phyloP scores from a whole-genome alignment of 108 stramenopile species.

The Nitzschia sp. region DNA sequence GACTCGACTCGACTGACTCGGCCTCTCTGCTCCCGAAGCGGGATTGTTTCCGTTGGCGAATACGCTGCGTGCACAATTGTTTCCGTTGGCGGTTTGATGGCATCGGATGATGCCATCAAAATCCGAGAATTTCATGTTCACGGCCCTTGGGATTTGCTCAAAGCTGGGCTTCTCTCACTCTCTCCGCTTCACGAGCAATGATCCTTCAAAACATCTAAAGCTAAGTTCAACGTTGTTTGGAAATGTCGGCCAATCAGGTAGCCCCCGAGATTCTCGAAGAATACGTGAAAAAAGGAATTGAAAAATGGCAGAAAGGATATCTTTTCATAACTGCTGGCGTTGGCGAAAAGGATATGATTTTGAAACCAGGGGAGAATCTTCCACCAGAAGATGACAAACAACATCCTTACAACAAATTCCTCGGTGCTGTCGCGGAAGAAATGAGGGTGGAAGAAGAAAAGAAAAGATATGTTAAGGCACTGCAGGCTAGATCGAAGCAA shows the following conservation, averaged over 20 bases:
- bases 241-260: background rate
- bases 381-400: constrained; percentile 3
- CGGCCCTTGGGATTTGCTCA: no score
- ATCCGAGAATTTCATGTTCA: no score
- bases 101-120: no score
- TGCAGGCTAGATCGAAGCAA: background rate
- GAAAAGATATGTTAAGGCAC: background rate
- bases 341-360: constrained; percentile 2
- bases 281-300: background rate
- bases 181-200: no score
- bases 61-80: no score
- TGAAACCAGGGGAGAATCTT: background rate
- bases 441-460: background rate
- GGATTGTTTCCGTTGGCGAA: no score
- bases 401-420: constrained; percentile 17
- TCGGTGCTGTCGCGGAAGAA: background rate
- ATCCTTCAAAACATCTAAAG: no score
- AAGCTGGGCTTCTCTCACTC: background rate
- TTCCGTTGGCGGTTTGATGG: no score
- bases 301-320: constrained; percentile 7
- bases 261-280: background rate
- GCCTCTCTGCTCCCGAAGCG: no score
- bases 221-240: no score
- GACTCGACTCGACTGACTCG: no score
- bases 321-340: background rate